phyloP scores from a whole-genome alignment of 2,329 filamentous ascomycete genomes.

The Penicillium sp. region DNA sequence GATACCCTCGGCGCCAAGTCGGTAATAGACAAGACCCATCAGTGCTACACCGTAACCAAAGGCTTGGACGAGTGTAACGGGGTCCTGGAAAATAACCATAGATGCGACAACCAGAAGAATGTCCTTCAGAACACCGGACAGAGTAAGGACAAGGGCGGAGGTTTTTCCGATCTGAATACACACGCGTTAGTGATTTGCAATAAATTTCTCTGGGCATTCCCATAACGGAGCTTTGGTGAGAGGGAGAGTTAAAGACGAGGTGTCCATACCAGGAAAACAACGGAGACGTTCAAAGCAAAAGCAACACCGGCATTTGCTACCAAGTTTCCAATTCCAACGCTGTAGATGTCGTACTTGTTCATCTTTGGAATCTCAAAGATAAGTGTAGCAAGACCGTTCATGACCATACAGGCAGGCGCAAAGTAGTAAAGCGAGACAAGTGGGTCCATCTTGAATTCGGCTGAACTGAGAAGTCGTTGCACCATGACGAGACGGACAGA shows the following conservation, averaged over 20 bases:
- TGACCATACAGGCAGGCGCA: slow-evolving; percentile 74
- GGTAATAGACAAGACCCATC: slow-evolving; percentile 64
- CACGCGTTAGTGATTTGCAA: slow-evolving; percentile 10
- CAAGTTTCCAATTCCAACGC: slow-evolving; percentile 62
- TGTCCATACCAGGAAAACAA: slow-evolving; percentile 72
- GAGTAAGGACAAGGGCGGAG: slow-evolving; percentile 77
- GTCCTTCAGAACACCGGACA: slow-evolving; percentile 83
- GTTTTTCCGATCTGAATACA: slow-evolving; percentile 74
- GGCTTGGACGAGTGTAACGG: slow-evolving; percentile 66
- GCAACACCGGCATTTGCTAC: slow-evolving; percentile 70
- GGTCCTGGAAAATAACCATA: slow-evolving; percentile 72
- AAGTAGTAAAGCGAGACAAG: slow-evolving; percentile 88
- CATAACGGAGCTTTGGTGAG: neutral
- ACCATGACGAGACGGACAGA: slow-evolving; percentile 81
- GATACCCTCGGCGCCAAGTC: slow-evolving; percentile 60
- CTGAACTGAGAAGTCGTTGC: slow-evolving; percentile 70
- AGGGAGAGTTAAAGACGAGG: neutral
- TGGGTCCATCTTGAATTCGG: slow-evolving; percentile 83
- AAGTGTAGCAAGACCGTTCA: slow-evolving; percentile 69
- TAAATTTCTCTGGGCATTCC: neutral
- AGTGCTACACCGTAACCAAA: slow-evolving; percentile 74
- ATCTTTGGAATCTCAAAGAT: slow-evolving; percentile 65
- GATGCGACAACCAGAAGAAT: slow-evolving; percentile 75
- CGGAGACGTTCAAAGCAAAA: slow-evolving; percentile 75
- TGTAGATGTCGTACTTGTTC: slow-evolving; percentile 61